A percentile compares a stretch with the other conserved stretches of the same genome.
Conservation (phyloP, 768 basidiomycete genomes). For the Agrocybe chaxingu region DNA sequence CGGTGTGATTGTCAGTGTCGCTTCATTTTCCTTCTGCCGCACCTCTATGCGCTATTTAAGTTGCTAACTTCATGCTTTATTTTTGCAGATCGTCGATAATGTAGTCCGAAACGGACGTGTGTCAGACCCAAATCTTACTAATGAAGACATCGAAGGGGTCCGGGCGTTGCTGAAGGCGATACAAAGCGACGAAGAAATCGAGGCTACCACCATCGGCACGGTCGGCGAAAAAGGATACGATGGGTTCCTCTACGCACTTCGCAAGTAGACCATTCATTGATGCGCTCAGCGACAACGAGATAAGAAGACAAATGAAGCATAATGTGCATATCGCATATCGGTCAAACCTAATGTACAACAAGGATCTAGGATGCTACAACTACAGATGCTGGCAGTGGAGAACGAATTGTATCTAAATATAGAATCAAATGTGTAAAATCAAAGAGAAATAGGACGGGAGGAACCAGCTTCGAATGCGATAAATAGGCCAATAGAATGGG, state of each 20-base stretch:
- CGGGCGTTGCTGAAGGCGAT: constrained; percentile 41
- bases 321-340: no score
- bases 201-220: constrained; percentile 47
- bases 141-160: constrained; percentile 41
- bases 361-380: no score
- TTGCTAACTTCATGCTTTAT: background rate
- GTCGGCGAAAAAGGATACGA: constrained; percentile 53
- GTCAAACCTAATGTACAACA: no score
- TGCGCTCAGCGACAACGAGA: background rate
- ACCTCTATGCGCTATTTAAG: background rate
- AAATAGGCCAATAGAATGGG: constrained; percentile 2
- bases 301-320: background rate
- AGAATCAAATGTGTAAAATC: background rate
- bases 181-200: constrained; percentile 47
- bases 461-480: constrained; percentile 4
- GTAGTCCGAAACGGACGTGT: constrained; percentile 50
- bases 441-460: constrained; percentile 1
- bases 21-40: background rate
- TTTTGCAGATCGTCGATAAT: constrained; percentile 55
- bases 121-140: constrained; percentile 33
- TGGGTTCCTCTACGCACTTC: constrained; percentile 49
- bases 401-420: constrained; percentile 1
- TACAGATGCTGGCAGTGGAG: background rate
- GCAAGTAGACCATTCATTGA: constrained; percentile 18
- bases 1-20: constrained; percentile 53